Conservation (phyloP, 208 protist genomes). For the Phytomonas francai region DNA sequence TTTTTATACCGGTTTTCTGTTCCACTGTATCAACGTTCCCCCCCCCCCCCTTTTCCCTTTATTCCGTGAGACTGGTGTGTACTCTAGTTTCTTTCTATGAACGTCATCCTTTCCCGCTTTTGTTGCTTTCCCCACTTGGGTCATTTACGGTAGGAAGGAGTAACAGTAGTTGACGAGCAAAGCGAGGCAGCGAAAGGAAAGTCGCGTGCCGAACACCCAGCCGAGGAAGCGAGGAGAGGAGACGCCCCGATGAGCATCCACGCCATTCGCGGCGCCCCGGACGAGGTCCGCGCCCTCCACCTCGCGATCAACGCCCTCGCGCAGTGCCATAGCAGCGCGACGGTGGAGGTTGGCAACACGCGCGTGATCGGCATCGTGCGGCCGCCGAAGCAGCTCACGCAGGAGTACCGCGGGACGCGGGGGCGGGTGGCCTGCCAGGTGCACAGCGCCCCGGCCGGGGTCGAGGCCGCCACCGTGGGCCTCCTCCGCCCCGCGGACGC, state of each 20-base stretch:
- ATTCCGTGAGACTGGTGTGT: too few species aligned
- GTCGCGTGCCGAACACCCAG: too few species aligned
- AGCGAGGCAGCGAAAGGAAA: too few species aligned
- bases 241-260: background rate
- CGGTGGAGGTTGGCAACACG: conserved; percentile 69
- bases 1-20: too few species aligned
- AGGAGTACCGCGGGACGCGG: conserved; percentile 73
- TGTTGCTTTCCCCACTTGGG: too few species aligned
- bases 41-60: too few species aligned
- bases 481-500: conserved; percentile 9
- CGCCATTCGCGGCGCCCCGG: conserved; percentile 8
- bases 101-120: too few species aligned
- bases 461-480: conserved; percentile 16
- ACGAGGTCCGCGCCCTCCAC: conserved; percentile 54
- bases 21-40: too few species aligned
- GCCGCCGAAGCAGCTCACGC: conserved; percentile 74
- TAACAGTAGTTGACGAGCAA: too few species aligned
- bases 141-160: too few species aligned
- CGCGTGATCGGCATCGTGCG: conserved; percentile 76
- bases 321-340: conserved; percentile 76
- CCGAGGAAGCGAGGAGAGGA: background rate
- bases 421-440: conserved; percentile 63
- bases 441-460: conserved; percentile 20
- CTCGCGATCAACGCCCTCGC: conserved; percentile 58
- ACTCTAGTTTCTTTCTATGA: too few species aligned